Evolutionary conservation across 768 basidiomycete species (phyloP), one percentile per base, ranked within the genome.

Genomic region (Tricholoma saponaceum): DNA sequence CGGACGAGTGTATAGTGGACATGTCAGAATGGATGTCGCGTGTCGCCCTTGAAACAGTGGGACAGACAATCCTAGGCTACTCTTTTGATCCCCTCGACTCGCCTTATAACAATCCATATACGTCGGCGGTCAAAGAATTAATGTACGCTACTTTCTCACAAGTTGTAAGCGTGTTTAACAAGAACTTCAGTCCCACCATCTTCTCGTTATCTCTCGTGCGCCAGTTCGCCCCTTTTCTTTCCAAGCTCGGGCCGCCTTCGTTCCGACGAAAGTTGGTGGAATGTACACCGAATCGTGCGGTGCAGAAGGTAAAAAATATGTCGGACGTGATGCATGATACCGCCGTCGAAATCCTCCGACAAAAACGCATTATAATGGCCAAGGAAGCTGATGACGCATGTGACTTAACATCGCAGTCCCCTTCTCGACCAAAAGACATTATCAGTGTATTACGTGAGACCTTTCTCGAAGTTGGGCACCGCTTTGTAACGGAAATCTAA

Each of bases 11-110:
- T 47, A 64, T 75, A 23, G 61, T 81, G 13, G 75, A 80, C 56
- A 77, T 81, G 74, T 74, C 76, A 4, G 74, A 78, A 55, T 80
- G 77, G 76, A 71, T 76, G 67, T 76, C 71, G 20, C 72, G 79
- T 18, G 72, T 76, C 4, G 74, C 79, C 14, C 67, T 81, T 6
- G 79, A 79, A 59, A 68, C 72, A 0, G 72, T 78, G 12, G 80
- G 78, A 13, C 73, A 73, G 58, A 72, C 76, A 4, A 69, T 80
- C 22, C 67, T 80, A 1, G 77, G 75, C 0, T 77, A 79, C 59
- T 78, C 76, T 12, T 80, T 80, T 59, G 77, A 80, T 58, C 77
- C 78, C 2, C 68, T 79, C 9, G 74, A 79, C 44, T 73, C 74
- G 14, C 67, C 68, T 7, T 66, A 71, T 25, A 77, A 70, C 52